Evolutionary conservation across 139 green algal species (phyloP), one percentile per base, ranked within the genome.

Genomic region (Pycnococcus provasolii): DNA sequence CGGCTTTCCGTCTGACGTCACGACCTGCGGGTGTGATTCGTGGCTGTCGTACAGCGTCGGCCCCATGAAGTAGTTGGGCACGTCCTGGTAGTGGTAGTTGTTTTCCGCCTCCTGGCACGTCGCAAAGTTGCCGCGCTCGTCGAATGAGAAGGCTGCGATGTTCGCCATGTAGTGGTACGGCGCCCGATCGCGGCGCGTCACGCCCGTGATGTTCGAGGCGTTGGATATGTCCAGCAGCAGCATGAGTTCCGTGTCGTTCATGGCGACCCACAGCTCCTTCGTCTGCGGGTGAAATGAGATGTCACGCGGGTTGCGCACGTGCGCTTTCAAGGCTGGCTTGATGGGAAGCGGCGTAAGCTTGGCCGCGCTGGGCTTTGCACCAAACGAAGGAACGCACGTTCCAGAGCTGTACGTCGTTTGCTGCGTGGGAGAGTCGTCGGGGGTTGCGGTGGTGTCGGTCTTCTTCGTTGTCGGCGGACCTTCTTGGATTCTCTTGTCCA

Each of bases 81-180:
- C n/a, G 8, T 59, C 43, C 44, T 48, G 39, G 2, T 46, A 45
- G n/a, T 68, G 45, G 46, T 68, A 68, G 26, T 42, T 58, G 44
- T 68, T 68, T 1, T 37, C n/a, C 7, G 11, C 37, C 48, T 68
- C 62, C 26, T 68, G 62, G 42, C 62, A 68, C 43, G 62, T 68
- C 41, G 45, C 62, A 37, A 68, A 58, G 37, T 42, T 43, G 45
- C 62, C 62, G 48, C 42, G 9, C 9, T 13, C n/a, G 8, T 41
- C 45, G 62, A 68, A 68, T 37, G 62, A 40, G 7, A 68, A 42
- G 26, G 15, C 8, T 13, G 46, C n/a, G 11, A 68, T 40, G 9
- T 58, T 58, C 9, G 40, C 62, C 48, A 68, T 60, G 48, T 68
- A 68, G 48, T 68, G 62, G 45, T 68, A 68, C 11, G 44, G 46